A percentile compares a stretch with the other conserved stretches of the same genome.
phyloP scores from a whole-genome alignment of 768 basidiomycete species.

The Suillus hirtellus region DNA sequence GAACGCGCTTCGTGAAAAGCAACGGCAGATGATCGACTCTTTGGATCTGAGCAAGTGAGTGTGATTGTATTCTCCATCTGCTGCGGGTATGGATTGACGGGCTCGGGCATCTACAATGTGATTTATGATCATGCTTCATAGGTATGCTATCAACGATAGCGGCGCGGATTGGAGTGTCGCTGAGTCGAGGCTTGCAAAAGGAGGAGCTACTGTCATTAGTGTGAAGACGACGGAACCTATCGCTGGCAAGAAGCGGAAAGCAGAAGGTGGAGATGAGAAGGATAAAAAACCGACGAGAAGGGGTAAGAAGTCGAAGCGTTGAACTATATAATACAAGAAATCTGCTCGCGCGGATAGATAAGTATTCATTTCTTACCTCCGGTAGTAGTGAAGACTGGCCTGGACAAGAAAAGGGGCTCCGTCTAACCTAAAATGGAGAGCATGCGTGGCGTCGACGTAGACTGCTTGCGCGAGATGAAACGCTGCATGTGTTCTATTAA shows the following conservation, averaged over 20 bases:
- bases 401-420: too few species aligned
- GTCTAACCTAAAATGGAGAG: too few species aligned
- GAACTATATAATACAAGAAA: neutral
- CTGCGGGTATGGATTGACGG: constrained; percentile 14
- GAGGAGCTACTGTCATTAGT: constrained; percentile 71
- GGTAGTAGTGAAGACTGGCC: too few species aligned
- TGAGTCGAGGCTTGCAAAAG: constrained; percentile 51
- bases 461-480: too few species aligned
- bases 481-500: too few species aligned
- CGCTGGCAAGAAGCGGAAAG: constrained; percentile 62
- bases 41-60: constrained; percentile 88
- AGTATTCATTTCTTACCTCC: too few species aligned
- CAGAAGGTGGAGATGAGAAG: constrained; percentile 37
- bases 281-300: constrained; percentile 53
- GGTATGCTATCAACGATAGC: constrained; percentile 74
- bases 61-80: neutral
- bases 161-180: constrained; percentile 74
- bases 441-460: too few species aligned
- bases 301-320: constrained; percentile 43
- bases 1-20: constrained; percentile 57
- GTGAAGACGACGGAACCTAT: constrained; percentile 49
- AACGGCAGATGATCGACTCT: constrained; percentile 84
- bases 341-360: too few species aligned
- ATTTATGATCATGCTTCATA: constrained; percentile 29
- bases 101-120: constrained; percentile 18